Evolutionary conservation across 371 early-diverging fungal genomes (phyloP).

Genomic region (Actinomucor elegans): DNA sequence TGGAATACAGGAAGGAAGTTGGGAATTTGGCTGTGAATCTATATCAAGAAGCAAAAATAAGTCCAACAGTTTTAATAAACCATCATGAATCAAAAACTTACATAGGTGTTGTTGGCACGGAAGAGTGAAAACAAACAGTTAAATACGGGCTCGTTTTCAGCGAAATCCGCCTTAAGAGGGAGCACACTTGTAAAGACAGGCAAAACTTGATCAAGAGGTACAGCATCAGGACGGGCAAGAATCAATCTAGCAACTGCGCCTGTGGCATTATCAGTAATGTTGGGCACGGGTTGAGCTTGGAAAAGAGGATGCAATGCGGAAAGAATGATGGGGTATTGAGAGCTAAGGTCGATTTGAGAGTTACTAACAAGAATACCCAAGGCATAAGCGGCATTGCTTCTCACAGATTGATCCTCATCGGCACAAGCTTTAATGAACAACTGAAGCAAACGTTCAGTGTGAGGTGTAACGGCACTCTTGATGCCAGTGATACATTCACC

Average conservation of each 20-base stretch:
- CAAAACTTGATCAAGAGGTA: slow-evolving; percentile 76
- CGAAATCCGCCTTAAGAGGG: slow-evolving; percentile 78
- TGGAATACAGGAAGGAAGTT: slow-evolving; percentile 46
- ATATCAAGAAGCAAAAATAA: not conserved
- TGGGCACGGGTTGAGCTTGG: slow-evolving; percentile 58
- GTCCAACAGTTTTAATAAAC: not conserved
- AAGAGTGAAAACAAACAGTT: slow-evolving; percentile 65
- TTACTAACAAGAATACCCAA: slow-evolving; percentile 73
- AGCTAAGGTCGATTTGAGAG: slow-evolving; percentile 69
- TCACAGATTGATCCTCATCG: slow-evolving; percentile 82
- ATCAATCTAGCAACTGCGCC: slow-evolving; percentile 28
- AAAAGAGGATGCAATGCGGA: slow-evolving; percentile 76
- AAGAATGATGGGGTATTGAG: slow-evolving; percentile 72
- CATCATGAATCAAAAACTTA: not conserved
- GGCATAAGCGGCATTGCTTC: slow-evolving; percentile 85
- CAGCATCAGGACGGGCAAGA: slow-evolving; percentile 63
- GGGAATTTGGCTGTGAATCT: slow-evolving; percentile 38
- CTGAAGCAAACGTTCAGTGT: slow-evolving; percentile 65
- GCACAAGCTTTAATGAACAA: slow-evolving; percentile 69
- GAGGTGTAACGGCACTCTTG: slow-evolving; percentile 73
- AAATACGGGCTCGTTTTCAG: slow-evolving; percentile 80
- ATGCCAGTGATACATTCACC: slow-evolving; percentile 83
- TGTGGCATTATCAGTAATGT: slow-evolving; percentile 85
- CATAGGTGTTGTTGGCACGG: slow-evolving; percentile 46
- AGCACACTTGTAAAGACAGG: slow-evolving; percentile 70